Evolutionary conservation across 2,329 filamentous ascomycete genomes (phyloP).

Genomic region (Hirsutella rhossiliensis): DNA sequence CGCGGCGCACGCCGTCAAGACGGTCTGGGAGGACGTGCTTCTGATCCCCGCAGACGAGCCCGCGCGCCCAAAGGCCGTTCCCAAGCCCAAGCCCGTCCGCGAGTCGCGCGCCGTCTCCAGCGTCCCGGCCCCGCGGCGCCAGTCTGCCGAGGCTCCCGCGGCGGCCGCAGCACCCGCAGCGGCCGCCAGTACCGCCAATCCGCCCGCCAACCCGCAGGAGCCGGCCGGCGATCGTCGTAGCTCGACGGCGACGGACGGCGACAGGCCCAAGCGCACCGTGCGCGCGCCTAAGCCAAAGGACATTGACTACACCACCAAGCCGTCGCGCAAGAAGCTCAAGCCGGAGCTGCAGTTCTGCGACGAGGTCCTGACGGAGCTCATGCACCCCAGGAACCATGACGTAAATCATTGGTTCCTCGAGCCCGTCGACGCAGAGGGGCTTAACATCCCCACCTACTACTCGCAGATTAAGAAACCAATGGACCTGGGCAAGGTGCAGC

Average conservation of each 20-base stretch:
- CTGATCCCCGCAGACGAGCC: conserved; percentile 39
- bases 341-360: conserved; percentile 86
- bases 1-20: conserved; percentile 42
- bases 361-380: conserved; percentile 64
- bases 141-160: conserved; percentile 14
- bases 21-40: conserved; percentile 33
- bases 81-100: conserved; percentile 25
- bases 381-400: conserved; percentile 56
- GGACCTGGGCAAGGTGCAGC: conserved; percentile 75
- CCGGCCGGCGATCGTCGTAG: conserved; percentile 39
- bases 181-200: conserved; percentile 3
- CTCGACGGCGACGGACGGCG: conserved; percentile 62
- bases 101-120: conserved; percentile 18
- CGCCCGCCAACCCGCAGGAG: conserved; percentile 8
- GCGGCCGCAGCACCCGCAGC: conserved; percentile 15
- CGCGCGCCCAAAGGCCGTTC: conserved; percentile 39
- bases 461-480: conserved; percentile 94
- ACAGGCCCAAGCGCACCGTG: conserved; percentile 83
- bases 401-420: conserved; percentile 65
- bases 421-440: conserved; percentile 84
- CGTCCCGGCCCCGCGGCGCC: conserved; percentile 13
- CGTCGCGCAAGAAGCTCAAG: conserved; percentile 77
- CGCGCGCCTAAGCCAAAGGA: conserved; percentile 86
- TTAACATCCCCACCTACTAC: conserved; percentile 89
- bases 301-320: conserved; percentile 67